phyloP scores from a whole-genome alignment of 2,329 filamentous ascomycete species.

The Stromatinia cepivora region DNA sequence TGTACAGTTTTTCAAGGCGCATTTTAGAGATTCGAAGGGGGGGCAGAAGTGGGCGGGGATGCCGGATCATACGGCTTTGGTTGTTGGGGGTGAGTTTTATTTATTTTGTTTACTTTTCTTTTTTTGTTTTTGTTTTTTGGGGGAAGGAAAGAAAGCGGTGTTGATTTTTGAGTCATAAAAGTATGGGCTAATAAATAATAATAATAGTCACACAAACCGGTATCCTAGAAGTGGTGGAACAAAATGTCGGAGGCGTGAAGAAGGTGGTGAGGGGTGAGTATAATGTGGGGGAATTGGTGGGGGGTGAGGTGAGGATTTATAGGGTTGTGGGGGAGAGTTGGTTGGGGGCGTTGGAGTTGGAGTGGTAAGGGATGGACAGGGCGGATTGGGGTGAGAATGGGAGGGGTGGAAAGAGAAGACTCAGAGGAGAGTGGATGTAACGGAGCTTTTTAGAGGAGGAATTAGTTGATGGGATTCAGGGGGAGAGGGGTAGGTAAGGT shows the following conservation, averaged over 20 bases:
- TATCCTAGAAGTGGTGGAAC: background rate
- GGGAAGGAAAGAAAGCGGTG: too few species aligned
- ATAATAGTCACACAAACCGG: background rate
- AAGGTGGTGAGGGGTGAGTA: background rate
- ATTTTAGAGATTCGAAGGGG: constrained; percentile 37
- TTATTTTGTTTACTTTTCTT: background rate
- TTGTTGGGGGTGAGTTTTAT: constrained; percentile 30
- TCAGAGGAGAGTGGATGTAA: too few species aligned
- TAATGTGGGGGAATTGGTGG: background rate
- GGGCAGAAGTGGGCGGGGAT: constrained; percentile 37
- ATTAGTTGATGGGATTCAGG: too few species aligned
- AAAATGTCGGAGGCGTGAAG: background rate
- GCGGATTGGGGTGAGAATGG: background rate
- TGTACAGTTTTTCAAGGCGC: constrained; percentile 40
- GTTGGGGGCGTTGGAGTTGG: background rate
- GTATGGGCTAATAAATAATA: background rate
- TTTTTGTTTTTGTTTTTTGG: background rate
- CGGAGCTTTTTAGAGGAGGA: too few species aligned
- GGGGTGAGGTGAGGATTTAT: constrained; percentile 1
- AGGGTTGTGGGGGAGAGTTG: background rate
- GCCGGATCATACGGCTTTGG: constrained; percentile 42
- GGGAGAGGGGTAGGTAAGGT: too few species aligned
- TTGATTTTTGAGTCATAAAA: too few species aligned
- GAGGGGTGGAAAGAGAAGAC: background rate
- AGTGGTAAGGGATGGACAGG: background rate